Evolutionary conservation across 139 green algal species (phyloP).

Genomic region (Volvox africanus): DNA sequence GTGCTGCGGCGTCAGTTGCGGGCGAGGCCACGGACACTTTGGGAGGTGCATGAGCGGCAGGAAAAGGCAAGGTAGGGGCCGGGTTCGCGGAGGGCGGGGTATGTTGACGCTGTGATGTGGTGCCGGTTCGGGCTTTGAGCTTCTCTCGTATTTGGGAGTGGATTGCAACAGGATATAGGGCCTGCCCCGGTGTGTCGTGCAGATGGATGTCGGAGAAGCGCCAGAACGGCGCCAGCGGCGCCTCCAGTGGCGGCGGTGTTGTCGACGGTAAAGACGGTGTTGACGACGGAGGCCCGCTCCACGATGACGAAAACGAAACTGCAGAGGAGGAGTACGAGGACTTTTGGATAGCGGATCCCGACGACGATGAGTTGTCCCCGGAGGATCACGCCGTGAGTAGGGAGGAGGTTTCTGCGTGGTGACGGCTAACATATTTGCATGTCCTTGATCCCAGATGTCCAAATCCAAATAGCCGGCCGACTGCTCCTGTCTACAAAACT

Average conservation of each 20-base stretch:
- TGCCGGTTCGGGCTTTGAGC: no score
- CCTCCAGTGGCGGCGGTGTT: neutral
- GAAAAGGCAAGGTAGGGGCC: slow-evolving; percentile 5
- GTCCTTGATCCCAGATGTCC: no score
- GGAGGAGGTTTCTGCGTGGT: no score
- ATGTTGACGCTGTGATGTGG: no score
- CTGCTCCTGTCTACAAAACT: no score
- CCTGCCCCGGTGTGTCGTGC: neutral
- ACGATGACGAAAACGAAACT: neutral
- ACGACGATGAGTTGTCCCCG: neutral
- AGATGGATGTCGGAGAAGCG: neutral
- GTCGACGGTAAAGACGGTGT: neutral
- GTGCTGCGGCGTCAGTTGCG: slow-evolving; percentile 32
- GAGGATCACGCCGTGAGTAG: slow-evolving; percentile 30
- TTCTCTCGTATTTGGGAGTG: no score
- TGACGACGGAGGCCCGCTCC: neutral
- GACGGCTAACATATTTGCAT: no score
- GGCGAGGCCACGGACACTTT: neutral
- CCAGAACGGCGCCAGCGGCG: neutral
- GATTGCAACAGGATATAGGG: no score
- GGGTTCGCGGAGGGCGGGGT: neutral
- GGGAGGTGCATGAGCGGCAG: neutral
- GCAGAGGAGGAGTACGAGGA: slow-evolving; percentile 42
- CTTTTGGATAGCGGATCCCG: slow-evolving; percentile 27
- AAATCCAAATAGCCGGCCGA: no score